Conservation (phyloP, 2,329 filamentous ascomycete species). For the Monilinia aucupariae region DNA sequence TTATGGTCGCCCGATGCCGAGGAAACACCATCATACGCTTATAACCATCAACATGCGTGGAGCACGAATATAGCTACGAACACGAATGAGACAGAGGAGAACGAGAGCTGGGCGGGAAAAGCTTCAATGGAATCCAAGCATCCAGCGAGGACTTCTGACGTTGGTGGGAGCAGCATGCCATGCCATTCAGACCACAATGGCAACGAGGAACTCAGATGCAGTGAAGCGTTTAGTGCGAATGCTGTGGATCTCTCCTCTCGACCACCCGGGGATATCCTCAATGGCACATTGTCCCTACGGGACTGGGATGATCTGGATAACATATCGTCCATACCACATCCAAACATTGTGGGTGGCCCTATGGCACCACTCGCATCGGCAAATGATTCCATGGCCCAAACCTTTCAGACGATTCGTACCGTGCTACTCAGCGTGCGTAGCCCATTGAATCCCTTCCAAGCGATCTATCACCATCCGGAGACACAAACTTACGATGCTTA, state of each 20-base stretch:
- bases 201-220: neutral
- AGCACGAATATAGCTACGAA: neutral
- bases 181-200: neutral
- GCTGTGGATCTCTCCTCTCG: neutral
- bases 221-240: neutral
- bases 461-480: neutral
- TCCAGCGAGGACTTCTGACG: neutral
- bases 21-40: neutral
- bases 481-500: neutral
- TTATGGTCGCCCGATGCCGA: neutral
- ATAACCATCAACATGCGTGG: neutral
- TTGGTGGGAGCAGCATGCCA: neutral
- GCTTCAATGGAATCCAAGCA: neutral
- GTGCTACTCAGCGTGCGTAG: neutral
- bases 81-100: neutral
- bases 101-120: neutral
- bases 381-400: neutral
- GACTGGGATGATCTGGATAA: neutral
- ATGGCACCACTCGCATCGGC: neutral
- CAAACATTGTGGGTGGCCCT: neutral
- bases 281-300: neutral
- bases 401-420: neutral
- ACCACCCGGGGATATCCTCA: neutral
- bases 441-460: neutral
- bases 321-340: neutral